These are phyloP conservation scores for Cryptomeria japonica DNA, from an alignment of 75 land plant genomes.

Conservation along the genomic window DNA sequence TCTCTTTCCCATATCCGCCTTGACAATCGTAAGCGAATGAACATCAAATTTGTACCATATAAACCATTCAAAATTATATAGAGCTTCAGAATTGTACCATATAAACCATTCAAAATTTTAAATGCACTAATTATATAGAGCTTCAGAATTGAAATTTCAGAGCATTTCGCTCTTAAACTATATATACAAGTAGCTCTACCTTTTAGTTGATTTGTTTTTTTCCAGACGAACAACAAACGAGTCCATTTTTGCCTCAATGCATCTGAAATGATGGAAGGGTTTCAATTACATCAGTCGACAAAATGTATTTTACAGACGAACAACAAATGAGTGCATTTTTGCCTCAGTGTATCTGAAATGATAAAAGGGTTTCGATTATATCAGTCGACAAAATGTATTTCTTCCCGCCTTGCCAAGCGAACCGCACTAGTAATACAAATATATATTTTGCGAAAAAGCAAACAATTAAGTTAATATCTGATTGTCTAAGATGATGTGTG, in stretches of 20 bases:
- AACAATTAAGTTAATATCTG: too few relatives aligned
- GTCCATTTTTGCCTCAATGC: background rate
- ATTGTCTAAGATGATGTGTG: too few relatives aligned
- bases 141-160: too few relatives aligned
- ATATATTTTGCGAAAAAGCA: background rate
- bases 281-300: background rate
- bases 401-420: background rate
- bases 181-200: background rate
- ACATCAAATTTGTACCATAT: background rate
- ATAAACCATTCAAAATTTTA: too few relatives aligned
- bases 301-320: background rate
- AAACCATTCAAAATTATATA: too few relatives aligned
- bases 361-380: background rate
- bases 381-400: background rate
- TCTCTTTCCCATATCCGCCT: background rate
- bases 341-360: background rate
- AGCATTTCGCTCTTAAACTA: background rate
- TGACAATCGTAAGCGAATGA: background rate
- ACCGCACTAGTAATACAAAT: background rate
- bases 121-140: background rate
- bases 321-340: background rate
- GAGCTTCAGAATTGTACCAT: background rate
- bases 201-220: background rate
- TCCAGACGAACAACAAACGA: background rate
- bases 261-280: background rate